Conservation (phyloP, 352 stramenopile species). For the Phytophthora brassicae region DNA sequence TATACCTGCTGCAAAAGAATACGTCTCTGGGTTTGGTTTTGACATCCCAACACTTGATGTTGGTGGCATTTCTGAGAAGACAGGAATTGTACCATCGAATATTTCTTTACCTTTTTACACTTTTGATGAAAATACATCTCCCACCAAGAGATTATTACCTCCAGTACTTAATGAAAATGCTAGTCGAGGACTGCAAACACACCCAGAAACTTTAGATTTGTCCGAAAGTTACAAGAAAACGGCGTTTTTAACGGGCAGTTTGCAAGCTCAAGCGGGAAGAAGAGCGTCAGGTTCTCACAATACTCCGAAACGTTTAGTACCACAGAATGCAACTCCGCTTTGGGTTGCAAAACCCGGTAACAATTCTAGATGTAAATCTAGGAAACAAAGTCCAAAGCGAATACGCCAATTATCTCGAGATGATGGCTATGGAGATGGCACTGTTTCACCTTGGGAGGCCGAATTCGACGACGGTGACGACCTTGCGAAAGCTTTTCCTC, state of each 20-base stretch:
- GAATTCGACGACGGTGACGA: conserved; percentile 27
- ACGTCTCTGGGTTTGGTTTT: conserved; percentile 20
- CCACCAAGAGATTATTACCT: conserved; percentile 24
- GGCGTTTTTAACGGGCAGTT: conserved; percentile 18
- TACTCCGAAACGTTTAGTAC: not conserved
- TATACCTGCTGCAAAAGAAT: conserved; percentile 2
- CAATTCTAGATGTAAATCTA: not conserved
- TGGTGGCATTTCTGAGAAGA: not conserved
- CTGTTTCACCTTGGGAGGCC: conserved; percentile 32
- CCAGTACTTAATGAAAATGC: conserved; percentile 12
- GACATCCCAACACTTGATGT: not conserved
- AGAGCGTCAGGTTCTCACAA: not conserved
- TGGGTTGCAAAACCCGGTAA: conserved; percentile 9
- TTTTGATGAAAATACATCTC: conserved; percentile 24
- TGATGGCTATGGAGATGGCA: conserved; percentile 22
- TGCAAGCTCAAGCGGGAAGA: conserved; percentile 3
- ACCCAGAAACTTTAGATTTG: conserved; percentile 12
- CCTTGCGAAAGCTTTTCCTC: conserved; percentile 18
- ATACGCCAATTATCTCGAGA: conserved; percentile 7
- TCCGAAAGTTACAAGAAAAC: conserved; percentile 27
- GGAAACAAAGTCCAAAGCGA: not conserved
- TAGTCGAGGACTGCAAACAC: not conserved
- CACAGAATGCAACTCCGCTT: not conserved
- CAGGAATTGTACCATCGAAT: conserved; percentile 3
- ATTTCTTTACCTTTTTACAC: conserved; percentile 23